Evolutionary conservation across 495 filamentous ascomycete species (phyloP).

Genomic region (Penicillium robsamsonii): DNA sequence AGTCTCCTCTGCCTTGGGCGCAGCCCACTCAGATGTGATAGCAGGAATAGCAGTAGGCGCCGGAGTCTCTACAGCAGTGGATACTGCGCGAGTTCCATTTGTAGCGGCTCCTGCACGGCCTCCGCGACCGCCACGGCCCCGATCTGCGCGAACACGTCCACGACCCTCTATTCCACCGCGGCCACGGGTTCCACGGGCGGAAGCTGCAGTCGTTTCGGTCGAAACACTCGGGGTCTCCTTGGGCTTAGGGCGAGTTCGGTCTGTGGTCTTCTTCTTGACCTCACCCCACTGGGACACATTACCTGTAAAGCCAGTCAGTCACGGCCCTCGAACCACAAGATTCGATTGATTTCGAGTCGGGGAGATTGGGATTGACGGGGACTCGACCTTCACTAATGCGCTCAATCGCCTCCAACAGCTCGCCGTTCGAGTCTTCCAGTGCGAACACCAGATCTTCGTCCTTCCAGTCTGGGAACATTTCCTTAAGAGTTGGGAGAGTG

Average conservation of each 20-base stretch:
- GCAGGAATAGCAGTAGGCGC: constrained; percentile 29
- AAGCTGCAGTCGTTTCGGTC: constrained; percentile 43
- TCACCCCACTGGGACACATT: constrained; percentile 91
- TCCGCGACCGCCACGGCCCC: constrained; percentile 73
- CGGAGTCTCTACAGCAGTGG: constrained; percentile 27
- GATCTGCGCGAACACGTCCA: constrained; percentile 69
- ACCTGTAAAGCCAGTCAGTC: constrained; percentile 53
- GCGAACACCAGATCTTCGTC: constrained; percentile 89
- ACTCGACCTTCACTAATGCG: constrained; percentile 85
- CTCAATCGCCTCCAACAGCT: constrained; percentile 77
- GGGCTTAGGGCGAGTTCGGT: constrained; percentile 75
- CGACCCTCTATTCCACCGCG: constrained; percentile 64
- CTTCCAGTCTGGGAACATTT: constrained; percentile 90
- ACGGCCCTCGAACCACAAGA: not conserved
- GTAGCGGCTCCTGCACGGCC: constrained; percentile 55
- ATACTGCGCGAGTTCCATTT: constrained; percentile 50
- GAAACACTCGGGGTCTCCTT: constrained; percentile 65
- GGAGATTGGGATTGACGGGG: constrained; percentile 6
- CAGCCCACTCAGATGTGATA: constrained; percentile 45
- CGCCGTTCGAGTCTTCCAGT: constrained; percentile 86
- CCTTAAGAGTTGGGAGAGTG: constrained; percentile 74
- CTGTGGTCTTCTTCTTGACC: constrained; percentile 88
- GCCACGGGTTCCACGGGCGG: constrained; percentile 62
- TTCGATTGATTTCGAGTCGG: not conserved
- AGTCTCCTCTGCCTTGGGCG: constrained; percentile 25